Conservation (phyloP, 1,284 basidiomycete genomes). For the Volvariella surrecta region DNA sequence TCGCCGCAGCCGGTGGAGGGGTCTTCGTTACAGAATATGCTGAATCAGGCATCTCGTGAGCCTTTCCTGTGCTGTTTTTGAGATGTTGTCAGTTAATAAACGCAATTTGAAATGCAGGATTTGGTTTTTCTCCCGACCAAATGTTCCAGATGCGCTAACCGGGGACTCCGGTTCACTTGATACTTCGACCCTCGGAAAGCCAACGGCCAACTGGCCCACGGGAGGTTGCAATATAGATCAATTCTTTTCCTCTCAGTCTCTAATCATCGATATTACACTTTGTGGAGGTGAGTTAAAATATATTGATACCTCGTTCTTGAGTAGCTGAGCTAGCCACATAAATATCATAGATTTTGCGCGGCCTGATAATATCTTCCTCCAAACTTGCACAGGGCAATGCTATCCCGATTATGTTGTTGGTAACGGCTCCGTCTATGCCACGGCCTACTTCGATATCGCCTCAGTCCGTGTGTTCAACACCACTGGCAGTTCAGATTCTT, state of each 20-base stretch:
- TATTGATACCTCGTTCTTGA: not conserved
- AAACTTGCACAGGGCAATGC: constrained; percentile 60
- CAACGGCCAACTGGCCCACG: constrained; percentile 60
- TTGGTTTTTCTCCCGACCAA: constrained; percentile 68
- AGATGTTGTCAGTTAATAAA: too few relatives aligned
- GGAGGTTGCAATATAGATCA: constrained; percentile 47
- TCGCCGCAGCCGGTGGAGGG: constrained; percentile 59
- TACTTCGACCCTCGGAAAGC: constrained; percentile 55
- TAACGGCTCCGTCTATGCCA: constrained; percentile 52
- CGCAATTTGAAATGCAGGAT: too few relatives aligned
- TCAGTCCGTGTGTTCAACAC: constrained; percentile 48
- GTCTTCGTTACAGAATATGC: constrained; percentile 69
- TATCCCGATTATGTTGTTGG: constrained; percentile 74
- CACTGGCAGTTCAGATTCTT: constrained; percentile 1
- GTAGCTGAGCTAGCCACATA: too few relatives aligned
- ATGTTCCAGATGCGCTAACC: constrained; percentile 47
- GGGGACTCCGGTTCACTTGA: constrained; percentile 51
- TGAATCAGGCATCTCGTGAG: constrained; percentile 52
- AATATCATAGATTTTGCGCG: constrained; percentile 40
- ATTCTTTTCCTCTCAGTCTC: constrained; percentile 58
- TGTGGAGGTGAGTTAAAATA: constrained; percentile 44
- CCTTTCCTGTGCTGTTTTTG: constrained; percentile 10
- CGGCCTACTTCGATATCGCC: constrained; percentile 72
- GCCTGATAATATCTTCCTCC: constrained; percentile 39
- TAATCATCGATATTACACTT: constrained; percentile 71